Base-by-base conservation (phyloP, 305 asterid species). In the Fraxinus latifolia region DNA sequence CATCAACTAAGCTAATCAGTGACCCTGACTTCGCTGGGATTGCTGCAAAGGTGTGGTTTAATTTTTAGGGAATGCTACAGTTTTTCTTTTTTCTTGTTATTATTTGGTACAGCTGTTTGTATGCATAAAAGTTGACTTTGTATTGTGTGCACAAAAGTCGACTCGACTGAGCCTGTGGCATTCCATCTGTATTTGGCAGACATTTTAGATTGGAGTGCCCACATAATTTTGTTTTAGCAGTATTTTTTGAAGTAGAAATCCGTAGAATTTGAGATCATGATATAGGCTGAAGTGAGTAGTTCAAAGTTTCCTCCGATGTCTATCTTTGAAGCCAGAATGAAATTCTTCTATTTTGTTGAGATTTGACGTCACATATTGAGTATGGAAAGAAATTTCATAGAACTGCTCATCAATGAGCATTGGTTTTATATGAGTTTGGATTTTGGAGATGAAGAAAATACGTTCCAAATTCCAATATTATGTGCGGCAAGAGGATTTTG, bases 41-140 rank as follows among this genome's bases (percentile, higher is more conserved):
- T 65, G 86, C 91, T 82, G 85, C 92, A 53, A 92, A 93, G 99
- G 99, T 95, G 58, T 5, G 86, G 29, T 79, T 77, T 4, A 3
- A 68, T 21, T 50, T 65, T 3, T 31, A 5, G 15, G 27, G 72
- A 68, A 31, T 68, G 37, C 47, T 44, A 0, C 7, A 11, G 42
- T 42, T 36, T 74, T 72, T 67, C 9, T 55, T 25, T 37, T 47
- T 68, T 31, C 75, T 68, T 68, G 42, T 68, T 17, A 29, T 29
- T 68, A 29, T 29, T 27, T 68, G 36, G n/a, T 27, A 67, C 34
- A 23, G 31, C 31, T 19, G 71, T 58, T 58, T 58, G 31, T 17
- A 6, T 65, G 72, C 72, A 23, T 65, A 25, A 65, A 65, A 21
- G 17, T 65, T 65, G 72, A 21, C 32, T 7, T 65, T 7, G 72